Evolutionary conservation across 495 filamentous ascomycete species (phyloP).

Genomic region (Antarctomyces pellizariae): DNA sequence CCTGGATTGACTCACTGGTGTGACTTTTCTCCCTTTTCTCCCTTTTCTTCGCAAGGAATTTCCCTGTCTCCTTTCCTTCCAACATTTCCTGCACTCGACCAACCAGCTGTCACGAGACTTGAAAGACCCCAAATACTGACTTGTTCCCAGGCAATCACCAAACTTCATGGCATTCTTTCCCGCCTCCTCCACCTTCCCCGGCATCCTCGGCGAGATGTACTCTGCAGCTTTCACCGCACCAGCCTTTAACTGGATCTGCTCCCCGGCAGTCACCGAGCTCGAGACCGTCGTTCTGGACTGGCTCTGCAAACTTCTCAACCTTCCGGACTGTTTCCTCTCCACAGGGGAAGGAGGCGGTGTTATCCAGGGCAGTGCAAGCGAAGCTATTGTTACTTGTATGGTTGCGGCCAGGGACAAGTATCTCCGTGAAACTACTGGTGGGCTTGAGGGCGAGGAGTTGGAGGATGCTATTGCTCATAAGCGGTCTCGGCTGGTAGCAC

Average conservation of each 20-base stretch:
- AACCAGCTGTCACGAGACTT: no score
- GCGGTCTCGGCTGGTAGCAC: constrained; percentile 49
- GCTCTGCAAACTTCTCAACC: constrained; percentile 48
- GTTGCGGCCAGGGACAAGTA: constrained; percentile 75
- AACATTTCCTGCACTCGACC: neutral
- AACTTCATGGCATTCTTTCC: constrained; percentile 97
- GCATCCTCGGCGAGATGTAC: constrained; percentile 86
- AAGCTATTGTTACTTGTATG: constrained; percentile 69
- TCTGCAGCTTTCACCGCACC: constrained; percentile 69
- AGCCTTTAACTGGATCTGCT: constrained; percentile 95
- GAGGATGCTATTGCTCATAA: constrained; percentile 42
- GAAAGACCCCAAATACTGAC: constrained; percentile 1
- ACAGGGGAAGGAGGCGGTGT: constrained; percentile 54
- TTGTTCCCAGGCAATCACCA: constrained; percentile 37
- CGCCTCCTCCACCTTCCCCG: constrained; percentile 58
- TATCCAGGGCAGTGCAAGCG: constrained; percentile 82
- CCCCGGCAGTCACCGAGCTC: constrained; percentile 82
- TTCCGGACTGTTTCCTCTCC: constrained; percentile 59
- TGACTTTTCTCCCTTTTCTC: neutral
- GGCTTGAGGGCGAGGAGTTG: constrained; percentile 30
- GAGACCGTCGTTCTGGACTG: constrained; percentile 91
- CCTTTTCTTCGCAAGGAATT: neutral
- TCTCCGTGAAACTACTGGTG: constrained; percentile 29
- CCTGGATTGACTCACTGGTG: constrained; percentile 88
- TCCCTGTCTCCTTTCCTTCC: neutral